Evolutionary conservation across 495 filamentous ascomycete species (phyloP).

Genomic region (Xylaria intraflava): DNA sequence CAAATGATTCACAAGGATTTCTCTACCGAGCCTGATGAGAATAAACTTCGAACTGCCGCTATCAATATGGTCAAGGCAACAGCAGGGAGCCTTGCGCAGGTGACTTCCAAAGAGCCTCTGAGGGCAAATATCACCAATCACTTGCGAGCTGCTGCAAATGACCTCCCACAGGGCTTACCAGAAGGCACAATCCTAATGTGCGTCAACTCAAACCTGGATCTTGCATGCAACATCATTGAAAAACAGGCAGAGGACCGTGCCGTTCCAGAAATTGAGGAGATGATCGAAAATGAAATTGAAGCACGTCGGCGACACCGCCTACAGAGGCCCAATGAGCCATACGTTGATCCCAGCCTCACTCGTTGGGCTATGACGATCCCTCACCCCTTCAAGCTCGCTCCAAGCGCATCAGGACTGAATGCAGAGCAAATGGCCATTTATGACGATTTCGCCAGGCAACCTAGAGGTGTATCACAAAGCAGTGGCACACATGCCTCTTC

Average conservation of each 20-base stretch:
- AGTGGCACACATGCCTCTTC: constrained; percentile 36
- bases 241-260: constrained; percentile 90
- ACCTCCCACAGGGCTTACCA: constrained; percentile 63
- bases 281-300: constrained; percentile 71
- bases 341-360: constrained; percentile 69
- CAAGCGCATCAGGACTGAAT: constrained; percentile 61
- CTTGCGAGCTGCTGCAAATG: constrained; percentile 70
- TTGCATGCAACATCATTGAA: constrained; percentile 86
- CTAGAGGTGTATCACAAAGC: constrained; percentile 46
- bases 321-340: constrained; percentile 69
- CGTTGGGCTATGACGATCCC: constrained; percentile 86
- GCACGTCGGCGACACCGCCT: constrained; percentile 64
- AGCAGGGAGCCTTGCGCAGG: constrained; percentile 84
- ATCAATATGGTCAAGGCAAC: constrained; percentile 88
- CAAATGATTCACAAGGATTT: constrained; percentile 96
- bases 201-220: constrained; percentile 94
- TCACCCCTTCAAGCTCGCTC: constrained; percentile 75
- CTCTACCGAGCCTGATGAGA: constrained; percentile 83
- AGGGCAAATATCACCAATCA: constrained; percentile 95
- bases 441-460: constrained; percentile 84
- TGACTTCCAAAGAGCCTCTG: constrained; percentile 97
- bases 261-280: constrained; percentile 86
- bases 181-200: constrained; percentile 94
- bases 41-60: constrained; percentile 72
- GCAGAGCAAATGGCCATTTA: constrained; percentile 92